Evolutionary conservation across 2,329 filamentous ascomycete species (phyloP), one percentile per base, ranked within the genome.

Genomic region (Drechslerella dactyloides): DNA sequence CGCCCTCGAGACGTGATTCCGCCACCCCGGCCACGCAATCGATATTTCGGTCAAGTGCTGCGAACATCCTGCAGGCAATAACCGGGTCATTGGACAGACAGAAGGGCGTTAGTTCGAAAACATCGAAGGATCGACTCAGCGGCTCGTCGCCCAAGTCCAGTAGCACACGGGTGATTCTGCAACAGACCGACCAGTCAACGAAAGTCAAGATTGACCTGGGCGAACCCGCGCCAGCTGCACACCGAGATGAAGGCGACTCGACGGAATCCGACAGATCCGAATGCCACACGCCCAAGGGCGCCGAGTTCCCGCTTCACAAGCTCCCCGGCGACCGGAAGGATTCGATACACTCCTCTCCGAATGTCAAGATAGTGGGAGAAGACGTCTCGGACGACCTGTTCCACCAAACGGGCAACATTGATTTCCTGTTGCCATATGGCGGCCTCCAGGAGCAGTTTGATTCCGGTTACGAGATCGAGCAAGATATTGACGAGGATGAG

Each of bases 391-490:
- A 69, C 11, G 65, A 69, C 23, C n/a, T 69, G 7, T 52, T 27
- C 27, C 35, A 69, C 15, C 52, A 63, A 8, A 58, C 58, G n/a
- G 65, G 30, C 8, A 63, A 52, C 53, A 69, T 69, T 46, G 65
- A 69, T 35, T 69, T 69, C 54, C 40, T 69, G 23, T 19, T 69
- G 19, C 65, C 65, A n/a, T 69, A 62, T 19, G 65, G 65, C 48
- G 65, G 65, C 15, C 27, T 69, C 57, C 58, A 52, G 11, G 65
- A 69, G 30, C 65, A 69, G 33, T 69, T 69, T 30, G 65, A 69
- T 35, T 69, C 65, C 7, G 65, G 65, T 27, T 69, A 69, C 17
- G 65, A 69, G 46, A 69, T 69, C 15, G 65, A 69, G 30, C 65
- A 69, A n/a, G 65, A 69, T 40, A 44, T 53, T 8, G 52, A 42